Evolutionary conservation across 768 basidiomycete genomes (phyloP).

Genomic region (Astraeus odoratus): DNA sequence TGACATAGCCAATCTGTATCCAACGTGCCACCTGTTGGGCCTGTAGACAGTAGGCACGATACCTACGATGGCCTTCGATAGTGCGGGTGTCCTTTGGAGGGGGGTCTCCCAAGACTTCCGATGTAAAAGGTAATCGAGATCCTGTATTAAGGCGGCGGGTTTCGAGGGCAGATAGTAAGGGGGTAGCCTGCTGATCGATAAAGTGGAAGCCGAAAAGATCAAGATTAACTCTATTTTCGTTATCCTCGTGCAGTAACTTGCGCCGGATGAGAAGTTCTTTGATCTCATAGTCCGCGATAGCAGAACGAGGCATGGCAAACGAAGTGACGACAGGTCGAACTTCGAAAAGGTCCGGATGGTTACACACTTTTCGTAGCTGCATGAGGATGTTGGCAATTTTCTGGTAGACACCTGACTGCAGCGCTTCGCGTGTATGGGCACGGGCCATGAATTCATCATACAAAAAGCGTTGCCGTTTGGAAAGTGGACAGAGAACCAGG

Average conservation of each 20-base stretch:
- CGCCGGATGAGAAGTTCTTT: conserved; percentile 83
- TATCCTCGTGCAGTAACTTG: conserved; percentile 48
- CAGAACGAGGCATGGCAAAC: conserved; percentile 70
- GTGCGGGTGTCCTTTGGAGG: conserved; percentile 74
- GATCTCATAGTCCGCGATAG: conserved; percentile 73
- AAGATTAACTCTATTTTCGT: conserved; percentile 52
- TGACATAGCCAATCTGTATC: conserved; percentile 67
- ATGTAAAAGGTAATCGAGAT: conserved; percentile 42
- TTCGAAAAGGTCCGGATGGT: conserved; percentile 90
- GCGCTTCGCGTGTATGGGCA: conserved; percentile 72
- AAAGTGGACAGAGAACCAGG: conserved; percentile 78
- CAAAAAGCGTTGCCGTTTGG: conserved; percentile 88
- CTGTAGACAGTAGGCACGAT: conserved; percentile 42
- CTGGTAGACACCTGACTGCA: conserved; percentile 81
- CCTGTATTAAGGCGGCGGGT: conserved; percentile 56
- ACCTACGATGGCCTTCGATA: conserved; percentile 60
- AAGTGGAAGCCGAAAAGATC: conserved; percentile 61
- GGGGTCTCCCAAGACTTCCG: conserved; percentile 51
- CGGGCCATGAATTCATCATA: conserved; percentile 97
- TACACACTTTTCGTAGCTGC: conserved; percentile 97
- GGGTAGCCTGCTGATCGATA: conserved; percentile 44
- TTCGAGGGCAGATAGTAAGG: conserved; percentile 47
- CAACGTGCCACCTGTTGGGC: conserved; percentile 52
- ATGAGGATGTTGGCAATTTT: conserved; percentile 93
- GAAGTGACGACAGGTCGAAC: conserved; percentile 78